Evolutionary conservation across 169 alveolate genomes (phyloP), one percentile per base, ranked within the genome.

Genomic region (Eimeria praecox): DNA sequence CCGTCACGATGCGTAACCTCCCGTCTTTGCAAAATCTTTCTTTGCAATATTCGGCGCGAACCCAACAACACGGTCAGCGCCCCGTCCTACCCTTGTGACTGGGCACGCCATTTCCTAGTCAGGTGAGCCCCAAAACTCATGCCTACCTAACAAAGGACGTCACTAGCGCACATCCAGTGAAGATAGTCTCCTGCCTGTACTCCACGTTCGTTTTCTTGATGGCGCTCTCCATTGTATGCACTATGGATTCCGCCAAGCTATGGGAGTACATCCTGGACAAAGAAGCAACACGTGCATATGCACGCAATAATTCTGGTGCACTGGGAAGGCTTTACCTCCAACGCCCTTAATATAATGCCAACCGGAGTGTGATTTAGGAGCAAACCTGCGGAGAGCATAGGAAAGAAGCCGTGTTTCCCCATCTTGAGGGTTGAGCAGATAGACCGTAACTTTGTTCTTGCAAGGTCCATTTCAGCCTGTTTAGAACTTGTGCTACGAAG

Each of bases 121-220:
- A 14, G 46, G 44, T 10, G 24, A 46, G 80, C 80, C n/a, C 80
- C 30, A 42, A 0, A 3, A 40, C 20, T 14, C 22, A 38, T 30
- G 0, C 93, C 33, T 59, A 86, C 93, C 80, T 33, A 35, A 86
- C 52, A 62, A 86, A 56, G 62, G 93, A 86, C 9, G 69, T 86
- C 62, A 86, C 93, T 35, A 86, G 42, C n/a, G 93, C 77, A 30
- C 75, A 86, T 86, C 93, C 93, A 56, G 82, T 86, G 33, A 62
- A n/a, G 46, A 86, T 86, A 73, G 42, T 56, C 8, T 86, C 93
- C 18, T 86, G 56, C 62, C 93, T 49, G 10, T 59, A 59, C 10
- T 56, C 93, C 80, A 59, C 54, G 52, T 38, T 56, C 42, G 93
- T 38, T 46, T 35, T 56, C 30, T 86, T 86, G 80, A 86, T 62